phyloP scores from a whole-genome alignment of 2,329 filamentous ascomycete genomes.

The Pyrenophora seminiperda region DNA sequence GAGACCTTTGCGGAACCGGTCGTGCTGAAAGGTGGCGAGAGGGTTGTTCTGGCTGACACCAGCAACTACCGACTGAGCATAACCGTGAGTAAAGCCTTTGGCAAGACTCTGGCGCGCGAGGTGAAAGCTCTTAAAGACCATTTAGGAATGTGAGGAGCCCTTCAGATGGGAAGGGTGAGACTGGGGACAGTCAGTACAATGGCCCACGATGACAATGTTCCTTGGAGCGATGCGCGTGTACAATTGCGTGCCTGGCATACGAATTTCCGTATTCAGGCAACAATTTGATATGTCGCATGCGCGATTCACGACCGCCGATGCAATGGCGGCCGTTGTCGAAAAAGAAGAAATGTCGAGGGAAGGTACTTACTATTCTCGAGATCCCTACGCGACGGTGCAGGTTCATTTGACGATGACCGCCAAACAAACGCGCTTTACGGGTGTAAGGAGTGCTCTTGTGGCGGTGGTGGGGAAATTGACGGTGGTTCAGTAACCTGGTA shows the following conservation, averaged over 20 bases:
- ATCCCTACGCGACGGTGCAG: conserved; percentile 71
- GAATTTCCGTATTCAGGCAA: conserved; percentile 24
- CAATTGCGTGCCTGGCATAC: conserved; percentile 9
- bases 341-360: background rate
- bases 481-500: conserved; percentile 22
- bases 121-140: conserved; percentile 74
- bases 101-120: conserved; percentile 97
- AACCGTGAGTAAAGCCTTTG: conserved; percentile 96
- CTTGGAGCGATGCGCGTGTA: conserved; percentile 20
- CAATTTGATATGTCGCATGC: conserved; percentile 23
- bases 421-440: conserved; percentile 80
- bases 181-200: conserved; percentile 40
- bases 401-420: conserved; percentile 98
- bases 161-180: conserved; percentile 61
- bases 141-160: conserved; percentile 78
- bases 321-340: conserved; percentile 8
- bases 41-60: conserved; percentile 69
- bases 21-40: conserved; percentile 57
- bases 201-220: conserved; percentile 21
- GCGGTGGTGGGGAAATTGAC: conserved; percentile 19
- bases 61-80: conserved; percentile 96
- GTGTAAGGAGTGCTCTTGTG: conserved; percentile 29
- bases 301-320: conserved; percentile 7
- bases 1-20: conserved; percentile 55
- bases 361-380: conserved; percentile 65